phyloP scores from a whole-genome alignment of 805 yeast species.

The Diddensiella transvaalensis region DNA sequence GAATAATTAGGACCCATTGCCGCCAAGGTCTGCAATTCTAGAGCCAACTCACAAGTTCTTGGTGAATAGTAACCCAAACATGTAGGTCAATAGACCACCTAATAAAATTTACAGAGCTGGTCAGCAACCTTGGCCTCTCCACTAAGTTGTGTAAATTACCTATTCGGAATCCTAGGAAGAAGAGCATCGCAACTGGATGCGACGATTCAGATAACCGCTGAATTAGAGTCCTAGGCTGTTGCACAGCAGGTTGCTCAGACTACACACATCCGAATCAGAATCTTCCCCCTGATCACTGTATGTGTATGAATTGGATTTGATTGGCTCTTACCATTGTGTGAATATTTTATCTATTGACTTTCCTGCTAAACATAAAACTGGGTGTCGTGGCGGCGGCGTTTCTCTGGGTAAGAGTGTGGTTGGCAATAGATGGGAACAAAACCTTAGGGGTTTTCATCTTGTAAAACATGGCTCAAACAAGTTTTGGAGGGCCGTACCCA shows the following conservation, averaged over 20 bases:
- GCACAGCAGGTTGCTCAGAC: constrained; percentile 5
- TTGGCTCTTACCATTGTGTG: no score
- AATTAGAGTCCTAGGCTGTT: constrained; percentile 38
- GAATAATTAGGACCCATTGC: not conserved
- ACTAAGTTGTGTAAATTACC: constrained; percentile 31
- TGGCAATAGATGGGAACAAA: no score
- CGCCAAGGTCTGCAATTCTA: not conserved
- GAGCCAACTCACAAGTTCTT: constrained; percentile 43
- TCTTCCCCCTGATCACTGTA: not conserved
- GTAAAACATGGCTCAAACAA: no score
- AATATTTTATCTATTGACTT: no score
- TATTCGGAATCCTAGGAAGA: constrained; percentile 58
- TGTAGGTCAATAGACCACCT: constrained; percentile 59
- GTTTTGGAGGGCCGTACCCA: no score
- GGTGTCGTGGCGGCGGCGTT: no score
- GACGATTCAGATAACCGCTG: constrained; percentile 62
- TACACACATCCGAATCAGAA: constrained; percentile 5
- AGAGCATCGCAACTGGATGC: constrained; percentile 74
- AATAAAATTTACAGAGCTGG: not conserved
- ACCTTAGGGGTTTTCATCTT: no score
- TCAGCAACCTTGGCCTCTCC: not conserved
- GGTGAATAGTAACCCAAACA: constrained; percentile 69
- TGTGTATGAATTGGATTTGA: no score
- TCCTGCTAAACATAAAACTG: no score
- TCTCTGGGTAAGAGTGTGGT: no score